Evolutionary conservation across 1,284 basidiomycete species (phyloP), one percentile per base, ranked within the genome.

Genomic region (Marasmius sp.): DNA sequence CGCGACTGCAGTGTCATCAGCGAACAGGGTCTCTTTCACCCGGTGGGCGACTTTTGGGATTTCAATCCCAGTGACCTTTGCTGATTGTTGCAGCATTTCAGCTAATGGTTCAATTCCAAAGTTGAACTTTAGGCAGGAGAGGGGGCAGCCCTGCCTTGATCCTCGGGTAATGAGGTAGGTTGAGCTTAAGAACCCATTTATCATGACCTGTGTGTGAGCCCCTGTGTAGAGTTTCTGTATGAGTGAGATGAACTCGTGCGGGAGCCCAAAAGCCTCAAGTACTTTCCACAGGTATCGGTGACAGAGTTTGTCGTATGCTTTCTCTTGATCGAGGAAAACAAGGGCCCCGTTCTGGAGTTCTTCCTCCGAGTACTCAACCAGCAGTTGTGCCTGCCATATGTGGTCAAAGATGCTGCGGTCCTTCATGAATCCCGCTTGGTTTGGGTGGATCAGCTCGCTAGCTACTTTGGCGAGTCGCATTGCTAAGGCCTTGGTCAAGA

Each of bases 1-100:
- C 1, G 65, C 66, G 0, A n/a, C n/a, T n/a, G n/a, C n/a, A n/a
- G 74, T 74, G 57, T 77, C 70, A 50, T 76, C 72, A 2, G 75
- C 74, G 58, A 73, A 76, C 0, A 76, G 66, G 0, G 65, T 67
- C 2, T 65, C 66, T 4, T 72, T 66, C 3, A 74, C 16, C 10
- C 55, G 39, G 6, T 70, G 62, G 2, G 10, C 2, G 0, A 33
- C 11, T 18, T 63, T 63, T 1, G 59, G 63, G 2, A 74, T 64
- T 0, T 53, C 1, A 50, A 64, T 63, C 0, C 72, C 71, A 33
- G 57, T 18, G n/a, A 73, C 47, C 2, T 34, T 11, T 0, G 69
- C 68, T 1, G 27, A 43, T 0, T 68, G 3, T 0, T 34, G 36
- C 11, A 72, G 43, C 54, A 63, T 63, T 9, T 34, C 41, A 1